These are phyloP conservation scores for Xerocomellus amylosporus DNA, from an alignment of 768 basidiomycete species.

Conservation along the genomic window DNA sequence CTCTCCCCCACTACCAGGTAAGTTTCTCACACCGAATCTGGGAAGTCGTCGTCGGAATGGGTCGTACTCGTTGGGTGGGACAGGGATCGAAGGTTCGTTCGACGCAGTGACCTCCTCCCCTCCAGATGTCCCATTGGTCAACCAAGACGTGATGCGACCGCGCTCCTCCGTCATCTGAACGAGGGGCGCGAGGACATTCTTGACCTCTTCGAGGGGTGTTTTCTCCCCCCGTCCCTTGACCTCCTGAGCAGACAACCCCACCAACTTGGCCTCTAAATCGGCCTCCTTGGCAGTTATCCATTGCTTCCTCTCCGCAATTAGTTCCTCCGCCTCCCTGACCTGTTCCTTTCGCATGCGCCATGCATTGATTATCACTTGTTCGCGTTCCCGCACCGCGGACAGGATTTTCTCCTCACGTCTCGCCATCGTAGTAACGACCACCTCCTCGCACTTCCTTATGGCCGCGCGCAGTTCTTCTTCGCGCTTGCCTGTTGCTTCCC, in stretches of 20 bases:
- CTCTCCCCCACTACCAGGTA: too few relatives aligned
- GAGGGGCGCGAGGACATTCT: slow-evolving; percentile 60
- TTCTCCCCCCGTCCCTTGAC: slow-evolving; percentile 45
- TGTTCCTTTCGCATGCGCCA: slow-evolving; percentile 54
- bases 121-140: slow-evolving; percentile 6
- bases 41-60: neutral
- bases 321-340: slow-evolving; percentile 47
- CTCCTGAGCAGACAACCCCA: slow-evolving; percentile 40
- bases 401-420: slow-evolving; percentile 70
- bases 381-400: slow-evolving; percentile 60
- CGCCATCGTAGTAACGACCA: slow-evolving; percentile 62
- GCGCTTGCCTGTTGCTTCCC: slow-evolving; percentile 56
- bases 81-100: slow-evolving; percentile 18
- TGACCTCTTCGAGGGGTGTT: slow-evolving; percentile 72
- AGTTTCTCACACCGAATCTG: too few relatives aligned
- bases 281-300: slow-evolving; percentile 52
- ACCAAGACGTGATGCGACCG: slow-evolving; percentile 19
- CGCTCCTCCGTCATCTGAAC: slow-evolving; percentile 35
- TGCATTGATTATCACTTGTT: slow-evolving; percentile 59
- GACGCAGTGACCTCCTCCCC: neutral
- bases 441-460: slow-evolving; percentile 65
- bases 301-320: slow-evolving; percentile 39
- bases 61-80: slow-evolving; percentile 54
- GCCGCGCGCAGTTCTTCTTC: slow-evolving; percentile 68
- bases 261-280: slow-evolving; percentile 48